A percentile compares a stretch with the other conserved stretches of the same genome.
Conservation (phyloP, 805 yeast genomes). For the Debaryomyces prosopidis region DNA sequence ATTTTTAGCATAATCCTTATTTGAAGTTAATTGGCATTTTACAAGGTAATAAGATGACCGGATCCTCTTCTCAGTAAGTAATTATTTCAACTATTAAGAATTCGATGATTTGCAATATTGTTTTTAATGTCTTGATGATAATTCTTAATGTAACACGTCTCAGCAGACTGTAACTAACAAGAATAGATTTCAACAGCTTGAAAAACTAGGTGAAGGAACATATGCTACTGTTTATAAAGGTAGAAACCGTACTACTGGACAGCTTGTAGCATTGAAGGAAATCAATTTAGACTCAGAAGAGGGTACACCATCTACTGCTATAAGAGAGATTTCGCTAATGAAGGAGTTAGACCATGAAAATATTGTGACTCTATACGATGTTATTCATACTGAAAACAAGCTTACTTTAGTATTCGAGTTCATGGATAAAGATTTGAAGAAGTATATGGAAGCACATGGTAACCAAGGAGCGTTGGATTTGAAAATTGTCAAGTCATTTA, state of each 20-base stretch:
- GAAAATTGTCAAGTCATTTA: slow-evolving; percentile 79
- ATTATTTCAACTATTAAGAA: background rate
- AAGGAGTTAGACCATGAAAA: slow-evolving; percentile 93
- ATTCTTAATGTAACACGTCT: background rate
- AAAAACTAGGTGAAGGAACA: slow-evolving; percentile 91
- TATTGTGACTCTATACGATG: slow-evolving; percentile 90
- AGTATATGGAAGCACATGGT: slow-evolving; percentile 90
- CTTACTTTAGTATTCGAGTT: slow-evolving; percentile 90
- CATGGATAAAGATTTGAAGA: slow-evolving; percentile 90
- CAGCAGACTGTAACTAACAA: background rate
- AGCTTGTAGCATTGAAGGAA: slow-evolving; percentile 91
- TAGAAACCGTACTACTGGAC: slow-evolving; percentile 80
- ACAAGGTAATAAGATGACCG: slow-evolving; percentile 30
- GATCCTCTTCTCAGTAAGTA: slow-evolving; percentile 47
- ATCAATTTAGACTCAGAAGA: slow-evolving; percentile 94
- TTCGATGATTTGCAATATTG: too few relatives aligned
- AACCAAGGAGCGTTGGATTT: slow-evolving; percentile 71
- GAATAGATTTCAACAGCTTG: slow-evolving; percentile 53
- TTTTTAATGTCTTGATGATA: too few relatives aligned
- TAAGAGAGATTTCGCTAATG: slow-evolving; percentile 92
- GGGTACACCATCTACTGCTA: slow-evolving; percentile 98
- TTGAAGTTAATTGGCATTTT: background rate
- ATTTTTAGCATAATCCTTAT: background rate
- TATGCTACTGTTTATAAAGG: slow-evolving; percentile 99
- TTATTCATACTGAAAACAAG: slow-evolving; percentile 95